Evolutionary conservation across 2,329 filamentous ascomycete genomes (phyloP), one percentile per base, ranked within the genome.

Genomic region (Phialemoniopsis sp.): DNA sequence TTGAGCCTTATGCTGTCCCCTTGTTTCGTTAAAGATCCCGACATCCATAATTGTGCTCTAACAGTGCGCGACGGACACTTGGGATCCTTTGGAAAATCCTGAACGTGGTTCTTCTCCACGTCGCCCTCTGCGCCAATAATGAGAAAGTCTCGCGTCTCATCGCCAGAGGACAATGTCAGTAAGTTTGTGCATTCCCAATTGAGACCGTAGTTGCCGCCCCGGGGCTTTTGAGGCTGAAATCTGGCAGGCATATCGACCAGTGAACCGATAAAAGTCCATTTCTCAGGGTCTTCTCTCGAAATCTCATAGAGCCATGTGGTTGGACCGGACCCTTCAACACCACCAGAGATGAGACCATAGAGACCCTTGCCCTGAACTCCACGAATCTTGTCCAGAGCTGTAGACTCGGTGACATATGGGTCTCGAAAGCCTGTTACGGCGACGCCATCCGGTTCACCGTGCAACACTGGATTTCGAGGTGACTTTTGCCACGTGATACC

Each of bases 101-200:
- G 6, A 10, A 26, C 21, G 10, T 26, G 21, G 6, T 6, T 10
- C 21, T 26, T 26, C 15, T 41, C 19, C 38, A 34, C 41, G 21
- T 70, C 70, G 45, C 40, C 40, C 29, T 76, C 71, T 0, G 64
- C 58, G 2, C 70, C 67, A 47, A 70, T 62, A 1, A 73, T 54
- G 17, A 73, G 45, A 37, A 74, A 69, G 21, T 70, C 57, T 30
- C 49, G 53, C 10, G 57, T 50, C 2, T 55, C 40, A 6, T 26
- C 10, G 4, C 28, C 48, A 13, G 67, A 59, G 1, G 41, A 46
- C 13, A 74, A 52, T 0, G 64, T 67, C 45, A 67, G 53, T 32
- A 73, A 62, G 45, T 70, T 73, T 15, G 60, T 64, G 8, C 68
- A 67, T 45, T 76, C 71, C 69, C 70, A 74, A 37, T 76, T 76